phyloP scores from a whole-genome alignment of 768 basidiomycete genomes.

The Phlebiopsis gigantea region DNA sequence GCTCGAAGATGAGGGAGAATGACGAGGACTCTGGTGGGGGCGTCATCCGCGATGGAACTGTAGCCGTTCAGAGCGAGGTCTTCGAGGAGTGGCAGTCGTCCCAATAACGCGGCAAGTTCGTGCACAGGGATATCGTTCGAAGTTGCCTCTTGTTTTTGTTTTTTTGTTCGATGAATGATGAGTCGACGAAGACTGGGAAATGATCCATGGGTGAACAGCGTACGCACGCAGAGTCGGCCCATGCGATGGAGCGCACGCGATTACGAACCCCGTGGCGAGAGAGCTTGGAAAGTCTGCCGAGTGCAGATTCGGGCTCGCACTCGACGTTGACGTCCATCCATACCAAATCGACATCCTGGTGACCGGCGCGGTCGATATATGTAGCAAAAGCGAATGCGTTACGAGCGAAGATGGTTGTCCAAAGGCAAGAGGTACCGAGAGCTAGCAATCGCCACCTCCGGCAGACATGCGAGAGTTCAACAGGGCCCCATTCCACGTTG shows the following conservation, averaged over 20 bases:
- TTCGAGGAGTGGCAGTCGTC: background rate
- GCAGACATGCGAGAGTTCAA: slow-evolving; percentile 34
- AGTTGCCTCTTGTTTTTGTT: too few relatives aligned
- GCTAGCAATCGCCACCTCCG: slow-evolving; percentile 43
- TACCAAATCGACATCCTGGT: background rate
- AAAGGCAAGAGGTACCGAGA: slow-evolving; percentile 38
- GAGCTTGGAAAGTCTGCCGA: background rate
- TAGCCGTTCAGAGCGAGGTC: background rate
- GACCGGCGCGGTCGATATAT: background rate
- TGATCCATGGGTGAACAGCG: background rate
- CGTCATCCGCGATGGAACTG: background rate
- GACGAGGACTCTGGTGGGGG: background rate
- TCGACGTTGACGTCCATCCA: background rate
- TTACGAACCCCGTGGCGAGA: background rate
- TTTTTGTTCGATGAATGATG: background rate
- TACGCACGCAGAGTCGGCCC: background rate
- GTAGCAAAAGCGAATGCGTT: background rate
- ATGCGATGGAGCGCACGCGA: background rate
- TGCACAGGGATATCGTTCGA: too few relatives aligned
- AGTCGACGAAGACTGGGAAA: background rate
- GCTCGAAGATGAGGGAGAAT: background rate
- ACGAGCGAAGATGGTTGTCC: slow-evolving; percentile 34
- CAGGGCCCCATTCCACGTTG: background rate
- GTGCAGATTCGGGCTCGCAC: background rate
- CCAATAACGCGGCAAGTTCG: background rate